Evolutionary conservation across 495 filamentous ascomycete species (phyloP), one percentile per base, ranked within the genome.

Genomic region (Podospora pseudocomata): DNA sequence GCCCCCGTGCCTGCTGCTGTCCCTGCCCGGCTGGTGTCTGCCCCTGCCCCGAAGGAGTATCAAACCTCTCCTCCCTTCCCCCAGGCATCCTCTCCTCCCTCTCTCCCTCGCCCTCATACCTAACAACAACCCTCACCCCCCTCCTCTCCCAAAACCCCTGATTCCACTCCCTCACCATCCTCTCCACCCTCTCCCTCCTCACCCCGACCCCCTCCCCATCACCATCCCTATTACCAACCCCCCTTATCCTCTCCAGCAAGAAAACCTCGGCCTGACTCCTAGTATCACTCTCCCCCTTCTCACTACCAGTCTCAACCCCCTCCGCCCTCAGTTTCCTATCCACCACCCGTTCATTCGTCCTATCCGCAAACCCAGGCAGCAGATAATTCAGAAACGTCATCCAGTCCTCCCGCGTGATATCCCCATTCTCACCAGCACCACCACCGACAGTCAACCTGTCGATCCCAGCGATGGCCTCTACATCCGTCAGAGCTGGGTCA

Each of bases 101-200:
- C 39, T 49, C 6, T 13, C 15, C 34, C 19, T 19, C 11, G 32
- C 16, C 30, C 16, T 60, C 54, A 16, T 61, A 7, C 2, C 58
- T 58, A 23, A 71, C 69, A 5, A 57, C 65, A 19, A 74, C 68
- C 26, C 6, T 59, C 20, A 79, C 68, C 19, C 81, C 77, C 32
- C 84, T 70, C 19, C 80, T 82, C 5, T 44, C 71, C 61, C 85
- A 85, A 74, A 86, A 85, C 13, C 81, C 78, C 4, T 80, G 74
- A 58, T 86, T 86, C 84, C 84, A 86, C 67, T 85, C 81, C 61
- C 70, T 62, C n/a, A 80, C 77, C 16, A 77, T 81, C 2, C 66
- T 63, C 34, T 81, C 79, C 30, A 78, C 49, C 44, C 74, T 63
- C 60, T 67, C 70, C 2, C 32, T 34, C 23, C 70, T 49, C n/a